Base-by-base conservation (phyloP, 164 flowering plant species). In the Cinnamomum chago region DNA sequence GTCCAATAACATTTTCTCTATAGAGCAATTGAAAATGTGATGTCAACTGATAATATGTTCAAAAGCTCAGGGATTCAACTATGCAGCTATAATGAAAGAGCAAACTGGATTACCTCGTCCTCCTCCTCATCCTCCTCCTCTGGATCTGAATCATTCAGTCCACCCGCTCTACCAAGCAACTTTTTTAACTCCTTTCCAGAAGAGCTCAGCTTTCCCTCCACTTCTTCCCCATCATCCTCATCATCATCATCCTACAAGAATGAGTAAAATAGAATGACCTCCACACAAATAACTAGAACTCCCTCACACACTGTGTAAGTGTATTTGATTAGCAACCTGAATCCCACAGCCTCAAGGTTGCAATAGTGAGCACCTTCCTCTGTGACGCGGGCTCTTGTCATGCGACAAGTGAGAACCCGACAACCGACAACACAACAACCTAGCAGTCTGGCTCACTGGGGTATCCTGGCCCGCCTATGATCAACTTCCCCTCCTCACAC, bases 141-240 rank as follows among this genome's bases (percentile, higher is more conserved):
- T 35, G 80, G 90, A 75, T 93, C 99, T 28, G 97, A 89, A 33
- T 93, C 95, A 84, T 89, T 84, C 70, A 91, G 76, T 35, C 94
- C 97, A 81, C 72, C 80, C 68, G 92, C 52, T 80, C 82, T 77
- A 13, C 98, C 97, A 69, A 95, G 93, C 76, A 95, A 76, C 80
- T 95, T 94, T 84, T 95, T 89, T 82, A 95, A 76, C 84, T 95
- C 99, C 76, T 90, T 95, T 27, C 99, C 99, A 70, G 98, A 93
- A 85, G 91, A 88, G 84, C 99, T 95, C 76, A 95, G 81, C 30
- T 93, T 96, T 25, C 95, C 97, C 72, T 82, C 96, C 83, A 86
- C 82, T 62, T 83, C 98, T 72, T 92, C 93, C 73, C 79, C 78
- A 40, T 67, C 69, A 18, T 92, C 95, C 67, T 90, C 99, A 28